Evolutionary conservation across 2,329 filamentous ascomycete genomes (phyloP).

Genomic region (Claviceps fusiformis): DNA sequence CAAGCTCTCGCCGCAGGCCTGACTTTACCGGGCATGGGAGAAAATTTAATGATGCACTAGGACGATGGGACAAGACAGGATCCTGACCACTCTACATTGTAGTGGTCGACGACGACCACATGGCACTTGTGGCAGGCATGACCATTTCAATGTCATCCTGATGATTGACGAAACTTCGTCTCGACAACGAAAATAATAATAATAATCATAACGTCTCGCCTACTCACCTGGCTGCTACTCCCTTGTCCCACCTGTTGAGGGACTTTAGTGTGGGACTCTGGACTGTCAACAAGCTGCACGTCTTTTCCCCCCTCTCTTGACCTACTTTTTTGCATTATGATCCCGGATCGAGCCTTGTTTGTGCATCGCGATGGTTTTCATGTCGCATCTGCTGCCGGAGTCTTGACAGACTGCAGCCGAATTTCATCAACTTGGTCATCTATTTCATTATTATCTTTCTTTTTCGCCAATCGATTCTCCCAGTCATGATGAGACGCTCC

Average conservation of each 20-base stretch:
- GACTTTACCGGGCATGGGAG: constrained; percentile 28
- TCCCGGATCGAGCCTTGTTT: background rate
- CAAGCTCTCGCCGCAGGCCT: constrained; percentile 31
- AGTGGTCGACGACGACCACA: background rate
- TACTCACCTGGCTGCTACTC: background rate
- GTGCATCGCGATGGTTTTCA: constrained; percentile 7
- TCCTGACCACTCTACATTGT: background rate
- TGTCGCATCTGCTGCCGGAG: constrained; percentile 1
- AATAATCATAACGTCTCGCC: background rate
- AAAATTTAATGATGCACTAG: constrained; percentile 28
- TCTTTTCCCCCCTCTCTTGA: background rate
- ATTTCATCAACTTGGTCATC: background rate
- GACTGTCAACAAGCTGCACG: background rate
- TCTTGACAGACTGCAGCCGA: background rate
- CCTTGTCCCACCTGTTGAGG: background rate
- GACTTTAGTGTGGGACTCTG: background rate
- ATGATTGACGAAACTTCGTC: background rate
- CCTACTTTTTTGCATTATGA: background rate
- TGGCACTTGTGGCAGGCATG: background rate
- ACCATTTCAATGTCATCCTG: background rate
- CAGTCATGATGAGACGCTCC: background rate
- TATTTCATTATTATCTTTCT: too few relatives aligned
- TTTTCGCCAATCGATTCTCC: background rate
- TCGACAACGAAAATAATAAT: background rate
- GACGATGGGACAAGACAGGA: background rate